Evolutionary conservation across 768 basidiomycete species (phyloP).

Genomic region (Suillus fuscotomentosus): DNA sequence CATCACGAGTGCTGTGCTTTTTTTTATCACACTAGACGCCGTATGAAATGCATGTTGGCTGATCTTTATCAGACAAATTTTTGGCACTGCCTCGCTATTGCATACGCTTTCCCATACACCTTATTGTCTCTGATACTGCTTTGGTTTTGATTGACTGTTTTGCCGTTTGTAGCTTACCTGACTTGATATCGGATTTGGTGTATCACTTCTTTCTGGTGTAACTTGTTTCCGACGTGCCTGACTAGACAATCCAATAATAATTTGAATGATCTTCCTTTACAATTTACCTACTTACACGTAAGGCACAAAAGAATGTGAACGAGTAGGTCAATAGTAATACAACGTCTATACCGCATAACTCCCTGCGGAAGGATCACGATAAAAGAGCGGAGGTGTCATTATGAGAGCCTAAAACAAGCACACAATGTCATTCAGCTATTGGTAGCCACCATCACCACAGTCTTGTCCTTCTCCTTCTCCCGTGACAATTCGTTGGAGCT

Average conservation of each 20-base stretch:
- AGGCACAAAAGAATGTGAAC: neutral
- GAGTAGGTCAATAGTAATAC: neutral
- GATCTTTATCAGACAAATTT: neutral
- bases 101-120: neutral
- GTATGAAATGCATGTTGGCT: neutral
- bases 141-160: neutral
- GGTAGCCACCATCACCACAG: neutral
- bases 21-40: neutral
- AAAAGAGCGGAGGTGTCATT: neutral
- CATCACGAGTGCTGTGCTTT: neutral
- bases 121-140: neutral
- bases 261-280: neutral
- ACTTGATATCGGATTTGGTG: neutral
- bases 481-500: conserved; percentile 12
- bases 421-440: neutral
- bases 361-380: neutral
- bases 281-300: too few relatives aligned
- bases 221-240: neutral
- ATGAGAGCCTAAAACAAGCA: neutral
- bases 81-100: neutral
- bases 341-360: neutral
- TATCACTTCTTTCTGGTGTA: neutral
- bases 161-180: neutral
- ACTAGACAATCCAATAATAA: neutral
- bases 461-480: conserved; percentile 19